phyloP scores from a whole-genome alignment of 805 yeast genomes.

The Hanseniaspora hatyaiensis region DNA sequence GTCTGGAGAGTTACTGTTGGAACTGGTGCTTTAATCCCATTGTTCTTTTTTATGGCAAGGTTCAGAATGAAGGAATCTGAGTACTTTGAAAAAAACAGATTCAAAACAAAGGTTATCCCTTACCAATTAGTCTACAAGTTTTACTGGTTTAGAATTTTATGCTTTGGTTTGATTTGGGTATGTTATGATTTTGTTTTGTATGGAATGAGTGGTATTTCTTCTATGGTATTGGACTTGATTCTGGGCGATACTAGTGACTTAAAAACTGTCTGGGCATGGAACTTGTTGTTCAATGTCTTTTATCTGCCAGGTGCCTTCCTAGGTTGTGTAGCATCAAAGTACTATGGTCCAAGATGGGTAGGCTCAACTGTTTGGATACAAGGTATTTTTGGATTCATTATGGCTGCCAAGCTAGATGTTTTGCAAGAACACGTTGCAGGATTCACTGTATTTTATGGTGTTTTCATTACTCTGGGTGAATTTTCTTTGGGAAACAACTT shows the following conservation, averaged over 20 bases:
- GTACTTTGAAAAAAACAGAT: constrained; percentile 56
- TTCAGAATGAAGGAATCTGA: constrained; percentile 63
- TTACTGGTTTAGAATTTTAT: constrained; percentile 67
- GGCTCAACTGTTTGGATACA: constrained; percentile 50
- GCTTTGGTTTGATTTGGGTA: constrained; percentile 78
- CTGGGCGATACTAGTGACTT: constrained; percentile 47
- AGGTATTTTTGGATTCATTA: constrained; percentile 67
- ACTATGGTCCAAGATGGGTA: constrained; percentile 81
- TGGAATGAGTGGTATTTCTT: constrained; percentile 77
- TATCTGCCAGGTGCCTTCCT: constrained; percentile 86
- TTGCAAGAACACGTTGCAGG: constrained; percentile 58
- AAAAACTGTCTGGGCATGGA: constrained; percentile 81
- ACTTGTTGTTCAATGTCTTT: constrained; percentile 74
- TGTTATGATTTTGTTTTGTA: constrained; percentile 79
- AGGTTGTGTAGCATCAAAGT: constrained; percentile 77
- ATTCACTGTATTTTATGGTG: constrained; percentile 79
- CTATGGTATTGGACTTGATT: constrained; percentile 50
- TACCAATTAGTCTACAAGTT: constrained; percentile 58
- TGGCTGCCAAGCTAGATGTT: constrained; percentile 59
- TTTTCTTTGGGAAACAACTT: constrained; percentile 81
- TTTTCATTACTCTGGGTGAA: constrained; percentile 79
- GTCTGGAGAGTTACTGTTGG: constrained; percentile 92
- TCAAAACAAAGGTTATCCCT: constrained; percentile 51
- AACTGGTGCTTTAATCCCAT: constrained; percentile 80
- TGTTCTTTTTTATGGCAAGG: constrained; percentile 66